phyloP scores from a whole-genome alignment of 352 stramenopile species.

The Peronospora tabacina region DNA sequence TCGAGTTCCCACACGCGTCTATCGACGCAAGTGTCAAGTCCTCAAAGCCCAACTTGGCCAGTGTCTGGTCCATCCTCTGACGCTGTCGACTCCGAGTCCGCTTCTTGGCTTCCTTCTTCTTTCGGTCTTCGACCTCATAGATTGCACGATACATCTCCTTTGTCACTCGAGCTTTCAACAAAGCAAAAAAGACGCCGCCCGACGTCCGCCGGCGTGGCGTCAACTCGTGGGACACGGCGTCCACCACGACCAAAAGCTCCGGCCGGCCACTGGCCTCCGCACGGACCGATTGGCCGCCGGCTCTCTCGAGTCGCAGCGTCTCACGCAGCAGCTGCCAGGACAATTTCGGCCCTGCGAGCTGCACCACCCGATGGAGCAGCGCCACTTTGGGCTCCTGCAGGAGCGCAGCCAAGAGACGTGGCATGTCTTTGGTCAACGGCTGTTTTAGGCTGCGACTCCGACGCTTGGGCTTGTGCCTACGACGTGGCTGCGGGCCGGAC shows the following conservation, averaged over 20 bases:
- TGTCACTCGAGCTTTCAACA: slow-evolving; percentile 54
- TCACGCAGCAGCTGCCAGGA: slow-evolving; percentile 58
- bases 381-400: slow-evolving; percentile 62
- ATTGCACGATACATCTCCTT: slow-evolving; percentile 68
- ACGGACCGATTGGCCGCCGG: slow-evolving; percentile 50
- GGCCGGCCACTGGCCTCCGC: slow-evolving; percentile 39
- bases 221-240: slow-evolving; percentile 31
- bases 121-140: slow-evolving; percentile 61
- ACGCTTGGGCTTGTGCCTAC: slow-evolving; percentile 15
- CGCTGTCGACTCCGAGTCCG: slow-evolving; percentile 34
- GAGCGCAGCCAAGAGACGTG: slow-evolving; percentile 41
- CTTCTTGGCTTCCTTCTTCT: slow-evolving; percentile 74
- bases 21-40: slow-evolving; percentile 33
- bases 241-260: slow-evolving; percentile 40
- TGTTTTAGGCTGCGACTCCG: slow-evolving; percentile 37
- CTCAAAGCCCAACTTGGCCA: slow-evolving; percentile 50
- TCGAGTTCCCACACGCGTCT: slow-evolving; percentile 3
- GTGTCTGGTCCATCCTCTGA: slow-evolving; percentile 54
- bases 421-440: slow-evolving; percentile 47
- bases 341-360: slow-evolving; percentile 48
- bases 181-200: slow-evolving; percentile 57
- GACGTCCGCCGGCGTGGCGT: slow-evolving; percentile 57
- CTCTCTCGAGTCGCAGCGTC: slow-evolving; percentile 55
- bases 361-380: slow-evolving; percentile 66
- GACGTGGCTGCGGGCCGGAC: slow-evolving; percentile 1